Conservation (phyloP, 495 filamentous ascomycete genomes). For the Cairneyella variabilis region DNA sequence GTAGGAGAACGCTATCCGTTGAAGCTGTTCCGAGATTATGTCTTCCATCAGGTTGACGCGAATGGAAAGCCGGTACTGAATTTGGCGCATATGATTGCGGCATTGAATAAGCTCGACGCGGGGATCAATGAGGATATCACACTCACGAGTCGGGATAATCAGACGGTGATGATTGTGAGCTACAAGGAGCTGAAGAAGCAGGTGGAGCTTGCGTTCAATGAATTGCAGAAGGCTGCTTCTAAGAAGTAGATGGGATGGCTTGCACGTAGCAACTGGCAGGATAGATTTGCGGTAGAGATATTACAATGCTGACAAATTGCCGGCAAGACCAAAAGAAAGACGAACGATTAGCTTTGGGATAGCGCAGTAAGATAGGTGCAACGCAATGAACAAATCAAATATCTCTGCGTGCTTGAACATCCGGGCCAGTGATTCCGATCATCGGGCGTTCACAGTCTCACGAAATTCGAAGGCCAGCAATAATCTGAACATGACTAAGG, state of each 20-base stretch:
- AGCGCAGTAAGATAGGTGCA: too few relatives aligned
- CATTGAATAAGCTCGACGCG: constrained; percentile 88
- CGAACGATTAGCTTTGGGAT: too few relatives aligned
- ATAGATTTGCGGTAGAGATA: too few relatives aligned
- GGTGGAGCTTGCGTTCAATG: constrained; percentile 73
- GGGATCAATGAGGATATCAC: constrained; percentile 82
- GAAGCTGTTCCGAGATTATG: constrained; percentile 93
- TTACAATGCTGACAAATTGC: too few relatives aligned
- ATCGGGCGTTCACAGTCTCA: too few relatives aligned
- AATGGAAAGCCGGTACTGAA: constrained; percentile 76
- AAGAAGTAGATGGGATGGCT: neutral
- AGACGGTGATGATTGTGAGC: constrained; percentile 77
- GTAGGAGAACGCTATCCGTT: constrained; percentile 85
- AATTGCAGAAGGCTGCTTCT: constrained; percentile 52
- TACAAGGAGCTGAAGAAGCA: constrained; percentile 85
- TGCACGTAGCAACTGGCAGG: too few relatives aligned
- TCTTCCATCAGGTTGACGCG: constrained; percentile 91
- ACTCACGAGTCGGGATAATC: constrained; percentile 83
- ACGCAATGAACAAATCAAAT: too few relatives aligned
- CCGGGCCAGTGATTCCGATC: too few relatives aligned
- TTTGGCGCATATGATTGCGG: constrained; percentile 77
- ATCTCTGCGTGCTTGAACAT: too few relatives aligned
- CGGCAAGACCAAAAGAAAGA: too few relatives aligned
- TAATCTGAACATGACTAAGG: too few relatives aligned
- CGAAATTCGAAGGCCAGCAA: too few relatives aligned